These are phyloP conservation scores for Daldinia vernicosa DNA, from an alignment of 495 filamentous ascomycete genomes.

Conservation along the genomic window DNA sequence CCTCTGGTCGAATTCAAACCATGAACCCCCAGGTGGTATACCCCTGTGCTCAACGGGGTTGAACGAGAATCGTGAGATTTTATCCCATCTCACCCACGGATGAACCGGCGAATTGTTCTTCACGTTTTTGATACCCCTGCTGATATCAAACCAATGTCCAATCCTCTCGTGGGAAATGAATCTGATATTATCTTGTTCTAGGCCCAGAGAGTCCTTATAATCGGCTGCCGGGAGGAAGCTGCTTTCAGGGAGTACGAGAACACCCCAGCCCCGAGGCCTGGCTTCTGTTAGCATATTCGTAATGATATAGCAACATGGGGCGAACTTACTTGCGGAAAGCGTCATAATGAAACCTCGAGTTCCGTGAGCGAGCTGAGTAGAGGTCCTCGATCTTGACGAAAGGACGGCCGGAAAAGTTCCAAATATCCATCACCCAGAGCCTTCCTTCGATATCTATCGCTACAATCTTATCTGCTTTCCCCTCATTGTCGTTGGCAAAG, in stretches of 20 bases:
- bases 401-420: conserved; percentile 48
- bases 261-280: conserved; percentile 55
- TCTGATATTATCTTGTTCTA: conserved; percentile 37
- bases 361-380: not conserved
- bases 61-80: conserved; percentile 24
- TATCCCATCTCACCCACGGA: conserved; percentile 36
- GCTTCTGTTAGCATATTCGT: conserved; percentile 19
- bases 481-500: conserved; percentile 74
- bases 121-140: conserved; percentile 27
- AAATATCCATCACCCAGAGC: conserved; percentile 73
- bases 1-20: conserved; percentile 10
- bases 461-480: conserved; percentile 70
- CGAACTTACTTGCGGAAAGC: conserved; percentile 22
- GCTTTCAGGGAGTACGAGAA: conserved; percentile 55
- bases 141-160: conserved; percentile 39
- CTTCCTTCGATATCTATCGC: conserved; percentile 77
- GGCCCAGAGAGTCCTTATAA: conserved; percentile 48
- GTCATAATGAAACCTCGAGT: not conserved
- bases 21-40: not conserved
- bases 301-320: not conserved
- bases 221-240: conserved; percentile 51
- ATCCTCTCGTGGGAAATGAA: conserved; percentile 7
- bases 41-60: conserved; percentile 23
- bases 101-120: conserved; percentile 39
- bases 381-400: conserved; percentile 24